These are phyloP conservation scores for Solanum corneliomulleri DNA, from an alignment of 257 asterid species.

Conservation along the genomic window DNA sequence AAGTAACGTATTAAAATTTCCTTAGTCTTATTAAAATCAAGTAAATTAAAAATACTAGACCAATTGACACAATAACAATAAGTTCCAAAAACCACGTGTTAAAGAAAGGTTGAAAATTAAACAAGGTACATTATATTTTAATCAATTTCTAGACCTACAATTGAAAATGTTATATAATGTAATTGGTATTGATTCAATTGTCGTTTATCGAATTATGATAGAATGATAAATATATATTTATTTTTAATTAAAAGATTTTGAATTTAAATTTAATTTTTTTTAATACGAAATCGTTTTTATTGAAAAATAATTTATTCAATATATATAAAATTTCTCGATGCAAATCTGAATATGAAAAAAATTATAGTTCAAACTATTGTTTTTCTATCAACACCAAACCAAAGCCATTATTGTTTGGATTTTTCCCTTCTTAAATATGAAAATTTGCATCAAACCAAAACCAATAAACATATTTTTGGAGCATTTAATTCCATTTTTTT, in stretches of 20 bases:
- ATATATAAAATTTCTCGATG: fast-evolving
- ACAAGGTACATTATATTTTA: too few relatives aligned
- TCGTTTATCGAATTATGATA: too few relatives aligned
- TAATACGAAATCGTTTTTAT: fast-evolving
- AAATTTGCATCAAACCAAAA: not conserved
- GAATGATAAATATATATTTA: too few relatives aligned
- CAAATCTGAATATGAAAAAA: fast-evolving
- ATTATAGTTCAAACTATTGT: too few relatives aligned
- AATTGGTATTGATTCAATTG: not conserved
- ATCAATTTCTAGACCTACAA: not conserved
- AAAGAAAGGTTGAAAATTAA: not conserved
- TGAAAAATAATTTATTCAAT: too few relatives aligned
- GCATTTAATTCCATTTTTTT: not conserved
- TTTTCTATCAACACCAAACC: too few relatives aligned
- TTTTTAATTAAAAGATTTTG: fast-evolving
- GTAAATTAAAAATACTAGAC: not conserved
- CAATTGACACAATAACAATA: too few relatives aligned
- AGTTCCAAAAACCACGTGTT: not conserved
- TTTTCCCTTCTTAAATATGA: not conserved
- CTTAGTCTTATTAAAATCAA: not conserved
- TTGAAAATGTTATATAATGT: too few relatives aligned
- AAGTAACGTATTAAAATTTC: too few relatives aligned
- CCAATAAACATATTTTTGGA: not conserved
- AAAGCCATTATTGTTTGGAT: too few relatives aligned
- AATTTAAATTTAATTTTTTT: too few relatives aligned